phyloP scores from a whole-genome alignment of 2,329 filamentous ascomycete genomes.

The Colletotrichum endophyticum region DNA sequence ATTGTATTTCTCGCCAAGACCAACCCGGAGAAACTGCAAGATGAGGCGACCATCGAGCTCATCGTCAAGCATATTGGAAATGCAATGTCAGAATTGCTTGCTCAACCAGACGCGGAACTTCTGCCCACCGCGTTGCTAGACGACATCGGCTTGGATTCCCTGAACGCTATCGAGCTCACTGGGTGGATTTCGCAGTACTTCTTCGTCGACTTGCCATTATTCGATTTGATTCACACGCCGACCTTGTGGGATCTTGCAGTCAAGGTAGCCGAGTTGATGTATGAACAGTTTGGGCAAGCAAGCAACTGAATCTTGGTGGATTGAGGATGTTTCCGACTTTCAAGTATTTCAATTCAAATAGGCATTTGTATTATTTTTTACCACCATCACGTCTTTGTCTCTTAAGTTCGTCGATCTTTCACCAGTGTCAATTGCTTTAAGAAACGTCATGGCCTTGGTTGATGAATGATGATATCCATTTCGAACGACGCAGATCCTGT shows the following conservation, averaged over 20 bases:
- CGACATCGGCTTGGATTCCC: not conserved
- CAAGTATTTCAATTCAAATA: not conserved
- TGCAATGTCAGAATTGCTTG: not conserved
- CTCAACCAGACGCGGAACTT: not conserved
- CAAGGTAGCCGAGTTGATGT: not conserved
- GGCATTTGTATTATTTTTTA: not conserved
- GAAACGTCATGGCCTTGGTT: too few relatives aligned
- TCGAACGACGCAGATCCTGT: not conserved
- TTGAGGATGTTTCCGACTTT: not conserved
- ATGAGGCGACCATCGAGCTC: not conserved
- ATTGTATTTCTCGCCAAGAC: not conserved
- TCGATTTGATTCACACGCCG: not conserved
- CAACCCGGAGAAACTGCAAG: not conserved
- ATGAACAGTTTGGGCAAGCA: not conserved
- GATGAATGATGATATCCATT: not conserved
- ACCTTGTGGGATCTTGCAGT: not conserved
- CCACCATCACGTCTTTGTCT: accelerated
- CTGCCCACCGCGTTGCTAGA: not conserved
- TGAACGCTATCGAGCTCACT: not conserved
- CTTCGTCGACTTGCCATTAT: not conserved
- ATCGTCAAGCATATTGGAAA: not conserved
- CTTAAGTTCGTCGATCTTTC: not conserved
- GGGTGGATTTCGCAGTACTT: not conserved
- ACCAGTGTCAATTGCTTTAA: not conserved
- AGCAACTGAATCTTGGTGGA: not conserved